Percentiles rank a stretch among this genome's conserved stretches.
Conservation (phyloP, 306 rosid species). For the Cicer pinnatifidum region DNA sequence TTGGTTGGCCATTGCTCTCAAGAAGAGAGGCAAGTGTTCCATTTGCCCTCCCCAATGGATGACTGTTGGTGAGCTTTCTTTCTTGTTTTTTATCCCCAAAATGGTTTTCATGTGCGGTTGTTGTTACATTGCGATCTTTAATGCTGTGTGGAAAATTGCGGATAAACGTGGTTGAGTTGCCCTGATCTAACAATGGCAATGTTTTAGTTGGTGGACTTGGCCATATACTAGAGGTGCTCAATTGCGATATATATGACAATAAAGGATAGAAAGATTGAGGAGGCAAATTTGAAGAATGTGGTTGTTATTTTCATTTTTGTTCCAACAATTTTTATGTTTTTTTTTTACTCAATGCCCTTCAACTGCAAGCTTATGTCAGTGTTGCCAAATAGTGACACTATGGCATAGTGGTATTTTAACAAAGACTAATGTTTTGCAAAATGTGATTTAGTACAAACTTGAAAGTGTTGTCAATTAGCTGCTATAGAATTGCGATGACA, state of each 20-base stretch:
- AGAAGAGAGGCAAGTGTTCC: slow-evolving; percentile 85
- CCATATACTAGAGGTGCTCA: slow-evolving; percentile 7
- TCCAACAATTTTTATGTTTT: neutral
- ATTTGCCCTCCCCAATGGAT: slow-evolving; percentile 84
- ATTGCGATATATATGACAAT: slow-evolving; percentile 32
- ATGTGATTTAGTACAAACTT: neutral
- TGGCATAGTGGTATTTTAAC: neutral
- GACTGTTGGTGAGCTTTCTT: slow-evolving; percentile 67
- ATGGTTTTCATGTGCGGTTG: neutral
- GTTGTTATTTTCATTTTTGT: slow-evolving; percentile 9
- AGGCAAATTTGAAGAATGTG: slow-evolving; percentile 14
- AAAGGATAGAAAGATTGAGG: neutral
- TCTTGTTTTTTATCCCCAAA: neutral
- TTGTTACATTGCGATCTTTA: neutral
- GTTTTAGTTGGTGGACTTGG: neutral
- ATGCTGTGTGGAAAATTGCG: neutral
- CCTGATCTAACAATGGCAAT: neutral
- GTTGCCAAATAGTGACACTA: neutral
- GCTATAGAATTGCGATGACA: too few relatives aligned
- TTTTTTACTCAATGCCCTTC: slow-evolving; percentile 1
- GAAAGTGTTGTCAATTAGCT: neutral
- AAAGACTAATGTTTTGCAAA: neutral
- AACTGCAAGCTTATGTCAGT: neutral
- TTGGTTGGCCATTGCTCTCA: slow-evolving; percentile 89
- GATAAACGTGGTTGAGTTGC: neutral